Evolutionary conservation across 148 eudicot genomes (phyloP).

Genomic region (Fagopyrum esculentum): DNA sequence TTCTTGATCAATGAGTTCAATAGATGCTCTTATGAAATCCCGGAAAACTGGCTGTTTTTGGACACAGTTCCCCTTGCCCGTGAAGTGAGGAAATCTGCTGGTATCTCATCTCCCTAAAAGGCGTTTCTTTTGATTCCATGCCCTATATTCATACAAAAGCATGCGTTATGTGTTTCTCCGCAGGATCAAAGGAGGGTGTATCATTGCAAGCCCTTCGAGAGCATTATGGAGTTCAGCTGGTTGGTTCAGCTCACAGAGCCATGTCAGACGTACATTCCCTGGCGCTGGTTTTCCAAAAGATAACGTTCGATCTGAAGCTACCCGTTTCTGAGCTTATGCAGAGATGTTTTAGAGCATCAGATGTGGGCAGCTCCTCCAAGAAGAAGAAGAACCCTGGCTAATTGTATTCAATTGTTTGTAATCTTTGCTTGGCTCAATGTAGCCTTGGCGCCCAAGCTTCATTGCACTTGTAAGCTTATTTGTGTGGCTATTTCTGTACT

Average conservation of each 20-base stretch:
- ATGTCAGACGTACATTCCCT: constrained; percentile 57
- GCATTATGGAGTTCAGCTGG: constrained; percentile 37
- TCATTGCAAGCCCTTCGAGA: constrained; percentile 47
- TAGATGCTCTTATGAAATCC: constrained; percentile 51
- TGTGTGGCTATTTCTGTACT: constrained; percentile 6
- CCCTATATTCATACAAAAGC: background rate
- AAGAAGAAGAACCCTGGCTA: constrained; percentile 33
- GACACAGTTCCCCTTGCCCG: constrained; percentile 78
- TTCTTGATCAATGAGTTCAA: constrained; percentile 56
- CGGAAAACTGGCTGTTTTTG: constrained; percentile 64
- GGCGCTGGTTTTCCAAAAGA: constrained; percentile 44
- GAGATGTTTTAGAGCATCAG: constrained; percentile 41
- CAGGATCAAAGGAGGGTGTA: constrained; percentile 36
- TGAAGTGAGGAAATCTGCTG: constrained; percentile 42
- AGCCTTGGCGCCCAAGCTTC: background rate
- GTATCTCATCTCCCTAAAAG: constrained; percentile 23
- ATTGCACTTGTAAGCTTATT: background rate
- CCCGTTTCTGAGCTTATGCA: constrained; percentile 37
- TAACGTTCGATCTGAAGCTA: constrained; percentile 55
- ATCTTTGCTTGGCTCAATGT: background rate
- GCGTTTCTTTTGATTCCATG: constrained; percentile 13
- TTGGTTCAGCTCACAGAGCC: constrained; percentile 77
- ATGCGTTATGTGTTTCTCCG: constrained; percentile 9
- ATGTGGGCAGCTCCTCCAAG: constrained; percentile 14
- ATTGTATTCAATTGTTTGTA: constrained; percentile 11